Evolutionary conservation across 2,329 filamentous ascomycete species (phyloP), one percentile per base, ranked within the genome.

Genomic region (Diaporthe vaccinii): DNA sequence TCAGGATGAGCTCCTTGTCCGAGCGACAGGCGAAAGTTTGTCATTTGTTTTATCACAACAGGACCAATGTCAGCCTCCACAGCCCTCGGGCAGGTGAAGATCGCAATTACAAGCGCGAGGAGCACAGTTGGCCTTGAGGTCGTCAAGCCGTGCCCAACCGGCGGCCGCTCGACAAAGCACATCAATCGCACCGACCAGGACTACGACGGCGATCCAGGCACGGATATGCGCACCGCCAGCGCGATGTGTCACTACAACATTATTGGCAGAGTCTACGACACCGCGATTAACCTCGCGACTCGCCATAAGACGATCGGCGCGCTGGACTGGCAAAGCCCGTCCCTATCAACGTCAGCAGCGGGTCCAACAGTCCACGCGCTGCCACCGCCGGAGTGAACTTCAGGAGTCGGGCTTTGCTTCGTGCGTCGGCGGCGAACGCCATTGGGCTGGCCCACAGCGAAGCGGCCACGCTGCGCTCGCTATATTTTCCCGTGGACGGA

Each of bases 281-380:
- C n/a, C 9, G n/a, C 74, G 15, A 65, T 74, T 46, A 55, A 74
- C 55, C 62, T 65, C 80, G 83, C 83, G 2, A 82, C 83, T 4
- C 82, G 84, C 36, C 83, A 83, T 2, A 80, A 84, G 73, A 83
- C 83, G 4, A 78, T 83, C 2, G 80, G 79, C 53, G 83, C 81
- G 39, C 72, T 78, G 2, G 81, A 84, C 72, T 78, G 77, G 65
- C 53, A 78, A 36, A 82, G 84, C 0, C 83, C 84, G 77, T 80
- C 78, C 80, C 79, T 74, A 84, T 84, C 79, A 85, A 85, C 75
- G 82, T 84, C 62, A 81, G 80, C 73, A 78, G 79, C 0, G 83
- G 83, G 0, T 84, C 84, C 78, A 85, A 85, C 55, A 82, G 83
- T n/a, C 82, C 84, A 51, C 81, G 81, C 22, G 83, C 83, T 20